Percentiles rank a stretch among this genome's conserved stretches.
Conservation (phyloP, 1,284 basidiomycete species). For the Ustilago tritici region DNA sequence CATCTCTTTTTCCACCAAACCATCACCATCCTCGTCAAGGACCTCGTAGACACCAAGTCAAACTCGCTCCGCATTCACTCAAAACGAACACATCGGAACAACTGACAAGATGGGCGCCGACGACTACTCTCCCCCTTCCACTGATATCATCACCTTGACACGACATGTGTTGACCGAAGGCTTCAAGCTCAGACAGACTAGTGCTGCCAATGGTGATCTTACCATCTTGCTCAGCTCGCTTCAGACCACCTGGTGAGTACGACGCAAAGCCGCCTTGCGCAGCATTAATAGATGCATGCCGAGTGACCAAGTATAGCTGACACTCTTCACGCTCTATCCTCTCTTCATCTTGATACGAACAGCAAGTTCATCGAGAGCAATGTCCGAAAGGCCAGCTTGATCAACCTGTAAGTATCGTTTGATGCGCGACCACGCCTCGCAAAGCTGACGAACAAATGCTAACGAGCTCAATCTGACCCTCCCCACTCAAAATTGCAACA, state of each 20-base stretch:
- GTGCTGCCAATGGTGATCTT: conserved; percentile 78
- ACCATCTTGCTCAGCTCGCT: conserved; percentile 94
- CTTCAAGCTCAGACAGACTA: conserved; percentile 43
- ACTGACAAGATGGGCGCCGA: conserved; percentile 49
- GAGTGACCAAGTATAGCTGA: not conserved
- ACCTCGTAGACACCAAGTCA: not conserved
- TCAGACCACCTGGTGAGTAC: conserved; percentile 76
- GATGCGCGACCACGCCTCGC: not conserved
- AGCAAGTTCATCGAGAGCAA: conserved; percentile 94
- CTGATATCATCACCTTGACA: conserved; percentile 68
- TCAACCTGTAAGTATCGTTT: conserved; percentile 84
- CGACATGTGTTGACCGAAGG: conserved; percentile 68
- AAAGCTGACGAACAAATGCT: not conserved
- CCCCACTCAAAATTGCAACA: conserved; percentile 67
- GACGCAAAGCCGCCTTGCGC: not conserved
- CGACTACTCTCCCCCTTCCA: conserved; percentile 59
- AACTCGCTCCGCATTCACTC: not conserved
- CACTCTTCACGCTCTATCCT: not conserved
- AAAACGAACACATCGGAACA: not conserved
- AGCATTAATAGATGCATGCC: not conserved
- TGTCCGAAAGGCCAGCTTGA: conserved; percentile 93
- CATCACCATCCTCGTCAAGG: conserved; percentile 1
- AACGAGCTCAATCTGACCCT: not conserved
- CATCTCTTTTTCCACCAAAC: not conserved
- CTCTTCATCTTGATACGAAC: not conserved